phyloP scores from a whole-genome alignment of 495 filamentous ascomycete genomes.

The Astrocystis sublimbata region DNA sequence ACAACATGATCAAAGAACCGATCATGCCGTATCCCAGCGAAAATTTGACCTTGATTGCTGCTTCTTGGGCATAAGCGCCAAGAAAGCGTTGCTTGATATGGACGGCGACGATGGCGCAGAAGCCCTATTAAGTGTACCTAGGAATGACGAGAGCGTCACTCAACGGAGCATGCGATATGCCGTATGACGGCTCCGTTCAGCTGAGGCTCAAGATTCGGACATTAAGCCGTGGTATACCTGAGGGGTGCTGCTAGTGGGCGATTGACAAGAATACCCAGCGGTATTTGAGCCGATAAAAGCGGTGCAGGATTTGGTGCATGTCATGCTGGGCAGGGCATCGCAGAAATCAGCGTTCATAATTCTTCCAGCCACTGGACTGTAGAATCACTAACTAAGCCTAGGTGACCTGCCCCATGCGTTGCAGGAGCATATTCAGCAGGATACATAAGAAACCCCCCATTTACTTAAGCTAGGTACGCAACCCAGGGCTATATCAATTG shows the following conservation, averaged over 20 bases:
- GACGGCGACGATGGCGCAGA: background rate
- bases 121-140: background rate
- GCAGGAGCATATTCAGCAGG: no score
- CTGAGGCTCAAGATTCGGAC: conserved; percentile 21
- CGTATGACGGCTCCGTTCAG: conserved; percentile 8
- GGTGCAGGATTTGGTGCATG: conserved; percentile 24
- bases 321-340: conserved; percentile 7
- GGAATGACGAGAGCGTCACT: background rate
- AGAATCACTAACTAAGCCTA: conserved; percentile 10
- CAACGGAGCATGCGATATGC: conserved; percentile 5
- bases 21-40: background rate
- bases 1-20: conserved; percentile 12
- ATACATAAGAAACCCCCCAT: no score
- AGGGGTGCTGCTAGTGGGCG: conserved; percentile 8
- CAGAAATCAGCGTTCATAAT: conserved; percentile 26
- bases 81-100: background rate
- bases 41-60: background rate
- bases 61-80: background rate
- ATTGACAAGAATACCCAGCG: conserved; percentile 7
- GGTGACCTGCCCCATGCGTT: conserved; percentile 5
- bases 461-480: no score
- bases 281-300: conserved; percentile 12
- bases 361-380: conserved; percentile 31
- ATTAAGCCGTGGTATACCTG: conserved; percentile 12
- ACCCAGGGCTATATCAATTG: no score